phyloP scores from a whole-genome alignment of 2,329 filamentous ascomycete genomes.

The Fusarium sp. region DNA sequence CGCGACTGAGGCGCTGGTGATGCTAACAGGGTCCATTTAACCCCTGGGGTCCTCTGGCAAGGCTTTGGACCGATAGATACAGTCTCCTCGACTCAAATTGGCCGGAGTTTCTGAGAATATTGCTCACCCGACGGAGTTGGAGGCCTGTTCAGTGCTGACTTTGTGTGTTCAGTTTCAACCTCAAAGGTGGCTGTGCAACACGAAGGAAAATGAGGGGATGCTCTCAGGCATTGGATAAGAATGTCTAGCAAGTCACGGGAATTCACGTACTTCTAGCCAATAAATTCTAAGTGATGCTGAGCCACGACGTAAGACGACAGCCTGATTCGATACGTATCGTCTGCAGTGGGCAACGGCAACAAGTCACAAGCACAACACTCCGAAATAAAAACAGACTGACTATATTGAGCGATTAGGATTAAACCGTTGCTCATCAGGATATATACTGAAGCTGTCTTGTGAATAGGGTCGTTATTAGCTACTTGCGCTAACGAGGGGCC shows the following conservation, averaged over 20 bases:
- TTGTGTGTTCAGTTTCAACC: accelerated
- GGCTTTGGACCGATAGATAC: accelerated
- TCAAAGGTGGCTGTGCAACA: neutral
- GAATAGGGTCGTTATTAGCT: neutral
- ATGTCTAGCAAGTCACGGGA: too few relatives aligned
- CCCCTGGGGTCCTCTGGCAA: accelerated
- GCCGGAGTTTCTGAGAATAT: accelerated
- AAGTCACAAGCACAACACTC: neutral
- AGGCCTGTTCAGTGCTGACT: neutral
- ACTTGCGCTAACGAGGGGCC: neutral
- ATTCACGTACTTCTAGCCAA: neutral
- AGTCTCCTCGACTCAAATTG: neutral
- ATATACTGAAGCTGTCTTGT: accelerated
- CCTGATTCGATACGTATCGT: neutral
- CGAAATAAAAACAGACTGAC: accelerated
- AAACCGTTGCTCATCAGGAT: accelerated
- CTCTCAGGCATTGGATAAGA: accelerated
- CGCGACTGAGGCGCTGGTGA: neutral
- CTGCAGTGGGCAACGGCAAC: accelerated
- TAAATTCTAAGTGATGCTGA: accelerated
- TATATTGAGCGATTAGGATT: accelerated
- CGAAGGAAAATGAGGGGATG: neutral
- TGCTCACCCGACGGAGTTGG: neutral
- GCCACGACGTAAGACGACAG: accelerated
- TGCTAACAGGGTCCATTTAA: neutral